Evolutionary conservation across 352 stramenopile species (phyloP).

Genomic region (Phytophthora nicotianae): DNA sequence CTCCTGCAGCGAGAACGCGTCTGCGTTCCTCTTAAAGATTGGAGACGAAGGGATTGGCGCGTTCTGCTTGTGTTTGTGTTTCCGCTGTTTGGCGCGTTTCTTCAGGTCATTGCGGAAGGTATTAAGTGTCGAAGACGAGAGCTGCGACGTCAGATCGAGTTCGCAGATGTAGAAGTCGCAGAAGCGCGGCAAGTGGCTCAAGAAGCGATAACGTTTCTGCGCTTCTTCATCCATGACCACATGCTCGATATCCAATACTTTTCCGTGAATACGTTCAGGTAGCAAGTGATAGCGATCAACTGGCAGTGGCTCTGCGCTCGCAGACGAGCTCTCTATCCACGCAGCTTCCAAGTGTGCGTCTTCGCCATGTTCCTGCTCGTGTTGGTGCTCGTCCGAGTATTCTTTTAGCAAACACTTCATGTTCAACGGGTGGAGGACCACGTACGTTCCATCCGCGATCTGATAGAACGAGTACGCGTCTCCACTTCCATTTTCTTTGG

Average conservation of each 20-base stretch:
- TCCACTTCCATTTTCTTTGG: conserved; percentile 15
- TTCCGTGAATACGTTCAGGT: conserved; percentile 56
- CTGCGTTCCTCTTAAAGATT: conserved; percentile 36
- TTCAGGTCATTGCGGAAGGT: conserved; percentile 76
- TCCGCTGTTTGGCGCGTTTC: conserved; percentile 75
- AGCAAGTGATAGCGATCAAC: conserved; percentile 56
- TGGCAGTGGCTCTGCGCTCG: conserved; percentile 18
- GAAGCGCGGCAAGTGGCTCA: conserved; percentile 85
- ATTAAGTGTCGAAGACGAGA: conserved; percentile 69
- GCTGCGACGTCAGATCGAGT: conserved; percentile 70
- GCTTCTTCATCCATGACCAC: conserved; percentile 87
- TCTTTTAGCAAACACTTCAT: conserved; percentile 91
- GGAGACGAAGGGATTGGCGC: conserved; percentile 34
- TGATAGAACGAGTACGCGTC: conserved; percentile 89
- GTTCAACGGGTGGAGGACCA: conserved; percentile 89
- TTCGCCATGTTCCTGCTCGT: conserved; percentile 19
- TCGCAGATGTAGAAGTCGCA: conserved; percentile 91
- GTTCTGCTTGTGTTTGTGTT: conserved; percentile 52
- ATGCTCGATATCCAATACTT: conserved; percentile 87
- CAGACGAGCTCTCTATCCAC: conserved; percentile 34
- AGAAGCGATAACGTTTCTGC: conserved; percentile 85
- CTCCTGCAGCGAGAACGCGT: conserved; percentile 61
- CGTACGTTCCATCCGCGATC: conserved; percentile 82
- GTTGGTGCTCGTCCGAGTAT: conserved; percentile 47
- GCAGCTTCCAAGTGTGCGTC: conserved; percentile 30